These are phyloP conservation scores for Avena eriantha DNA, from an alignment of 176 grass and related monocot species.

Conservation along the genomic window DNA sequence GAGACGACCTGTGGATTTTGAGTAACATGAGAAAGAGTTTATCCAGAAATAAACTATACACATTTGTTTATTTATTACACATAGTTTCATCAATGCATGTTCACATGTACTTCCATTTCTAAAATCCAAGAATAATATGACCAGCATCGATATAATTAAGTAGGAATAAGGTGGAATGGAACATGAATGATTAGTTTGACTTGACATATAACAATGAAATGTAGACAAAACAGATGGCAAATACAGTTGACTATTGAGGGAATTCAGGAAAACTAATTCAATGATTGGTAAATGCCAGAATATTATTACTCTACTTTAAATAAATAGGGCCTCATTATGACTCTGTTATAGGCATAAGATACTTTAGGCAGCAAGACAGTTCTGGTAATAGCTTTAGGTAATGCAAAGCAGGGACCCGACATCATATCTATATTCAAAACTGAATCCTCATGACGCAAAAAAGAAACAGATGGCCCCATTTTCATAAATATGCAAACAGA, in stretches of 20 bases:
- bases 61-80: neutral
- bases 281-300: neutral
- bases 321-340: neutral
- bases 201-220: neutral
- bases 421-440: neutral
- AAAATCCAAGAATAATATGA: conserved; percentile 10
- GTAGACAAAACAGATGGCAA: conserved; percentile 1
- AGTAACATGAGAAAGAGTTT: conserved; percentile 35
- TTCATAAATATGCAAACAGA: neutral
- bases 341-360: neutral
- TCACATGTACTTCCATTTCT: neutral
- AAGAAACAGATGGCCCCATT: neutral
- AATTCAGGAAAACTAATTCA: neutral
- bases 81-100: neutral
- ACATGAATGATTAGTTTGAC: conserved; percentile 9
- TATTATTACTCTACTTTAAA: conserved; percentile 7
- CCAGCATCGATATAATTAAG: neutral
- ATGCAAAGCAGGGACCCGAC: neutral
- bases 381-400: conserved; percentile 5
- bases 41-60: neutral
- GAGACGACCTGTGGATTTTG: conserved; percentile 64
- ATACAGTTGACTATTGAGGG: neutral
- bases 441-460: neutral
- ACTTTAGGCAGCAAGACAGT: conserved; percentile 19
- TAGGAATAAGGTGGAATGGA: conserved; percentile 21